These are phyloP conservation scores for Colletotrichum truncatum DNA, from an alignment of 2,329 filamentous ascomycete genomes.

Conservation along the genomic window DNA sequence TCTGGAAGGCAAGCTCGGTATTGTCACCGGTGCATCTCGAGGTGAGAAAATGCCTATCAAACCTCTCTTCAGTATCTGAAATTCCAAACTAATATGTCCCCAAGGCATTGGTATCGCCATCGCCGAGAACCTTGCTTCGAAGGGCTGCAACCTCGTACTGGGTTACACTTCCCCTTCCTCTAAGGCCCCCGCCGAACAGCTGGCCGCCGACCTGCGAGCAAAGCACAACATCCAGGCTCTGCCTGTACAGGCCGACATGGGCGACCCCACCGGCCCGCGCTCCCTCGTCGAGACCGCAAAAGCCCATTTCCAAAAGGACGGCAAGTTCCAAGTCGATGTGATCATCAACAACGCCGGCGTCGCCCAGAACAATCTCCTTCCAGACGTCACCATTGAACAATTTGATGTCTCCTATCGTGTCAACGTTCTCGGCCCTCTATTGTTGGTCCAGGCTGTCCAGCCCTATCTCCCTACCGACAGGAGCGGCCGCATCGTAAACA, in stretches of 20 bases:
- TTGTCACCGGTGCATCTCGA: conserved; percentile 82
- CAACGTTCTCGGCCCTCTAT: conserved; percentile 83
- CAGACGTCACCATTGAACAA: conserved; percentile 69
- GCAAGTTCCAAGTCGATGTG: conserved; percentile 77
- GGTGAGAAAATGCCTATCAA: conserved; percentile 55
- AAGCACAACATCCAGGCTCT: conserved; percentile 69
- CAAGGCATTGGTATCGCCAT: conserved; percentile 77
- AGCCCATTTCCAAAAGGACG: conserved; percentile 49
- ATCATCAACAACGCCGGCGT: conserved; percentile 88
- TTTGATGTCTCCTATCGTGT: conserved; percentile 79
- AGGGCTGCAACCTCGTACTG: conserved; percentile 74
- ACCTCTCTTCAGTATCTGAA: background rate
- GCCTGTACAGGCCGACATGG: conserved; percentile 77
- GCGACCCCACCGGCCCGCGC: conserved; percentile 66
- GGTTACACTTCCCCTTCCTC: conserved; percentile 69
- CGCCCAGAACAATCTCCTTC: conserved; percentile 70
- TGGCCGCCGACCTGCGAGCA: conserved; percentile 67
- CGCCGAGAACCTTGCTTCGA: conserved; percentile 75
- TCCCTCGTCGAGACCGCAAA: conserved; percentile 67
- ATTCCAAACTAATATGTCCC: background rate
- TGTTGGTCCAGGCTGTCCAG: conserved; percentile 78
- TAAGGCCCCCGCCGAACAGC: conserved; percentile 57
- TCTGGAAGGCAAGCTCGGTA: conserved; percentile 79
- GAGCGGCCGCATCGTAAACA: conserved; percentile 64
- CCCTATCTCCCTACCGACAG: conserved; percentile 77